Base-by-base conservation (phyloP, 148 eudicot genomes). In the Pharnaceum exiguum region DNA sequence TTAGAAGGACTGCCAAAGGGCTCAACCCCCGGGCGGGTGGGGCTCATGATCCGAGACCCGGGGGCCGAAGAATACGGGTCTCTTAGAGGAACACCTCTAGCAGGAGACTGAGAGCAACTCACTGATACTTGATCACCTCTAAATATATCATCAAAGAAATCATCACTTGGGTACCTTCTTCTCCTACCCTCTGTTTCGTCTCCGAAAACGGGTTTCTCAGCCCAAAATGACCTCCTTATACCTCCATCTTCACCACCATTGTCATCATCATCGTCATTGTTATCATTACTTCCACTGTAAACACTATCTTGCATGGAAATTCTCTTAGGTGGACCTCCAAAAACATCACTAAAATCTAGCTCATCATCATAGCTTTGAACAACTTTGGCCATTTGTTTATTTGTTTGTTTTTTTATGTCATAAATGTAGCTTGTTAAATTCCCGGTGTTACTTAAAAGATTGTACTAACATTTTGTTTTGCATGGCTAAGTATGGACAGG, bases 321-420 rank as follows among this genome's bases (percentile, higher is more conserved):
- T 35, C 87, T 71, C 76, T 85, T 71, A 2, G 97, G 97, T 18
- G 97, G 97, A 9, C 97, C 97, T 4, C 97, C 97, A 56, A 90
- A 90, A 2, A 90, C 97, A 44, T 90, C 97, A 31, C 80, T 71
- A 29, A 90, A 90, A 68, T 90, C 95, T 19, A 84, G 64, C 16
- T 84, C 95, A 9, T n/a, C n/a, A n/a, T n/a, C n/a, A n/a, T n/a
- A n/a, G n/a, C n/a, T n/a, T n/a, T n/a, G n/a, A n/a, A n/a, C n/a
- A n/a, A n/a, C n/a, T n/a, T n/a, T n/a, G n/a, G n/a, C n/a, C n/a
- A n/a, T n/a, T n/a, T n/a, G n/a, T n/a, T n/a, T n/a, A n/a, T n/a
- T n/a, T n/a, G n/a, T n/a, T n/a, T n/a, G n/a, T n/a, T n/a, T n/a
- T n/a, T n/a, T n/a, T n/a, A n/a, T n/a, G n/a, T n/a, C n/a, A n/a